Base-by-base conservation (phyloP, 345 rosid genomes). In the Microthlaspi erraticum region DNA sequence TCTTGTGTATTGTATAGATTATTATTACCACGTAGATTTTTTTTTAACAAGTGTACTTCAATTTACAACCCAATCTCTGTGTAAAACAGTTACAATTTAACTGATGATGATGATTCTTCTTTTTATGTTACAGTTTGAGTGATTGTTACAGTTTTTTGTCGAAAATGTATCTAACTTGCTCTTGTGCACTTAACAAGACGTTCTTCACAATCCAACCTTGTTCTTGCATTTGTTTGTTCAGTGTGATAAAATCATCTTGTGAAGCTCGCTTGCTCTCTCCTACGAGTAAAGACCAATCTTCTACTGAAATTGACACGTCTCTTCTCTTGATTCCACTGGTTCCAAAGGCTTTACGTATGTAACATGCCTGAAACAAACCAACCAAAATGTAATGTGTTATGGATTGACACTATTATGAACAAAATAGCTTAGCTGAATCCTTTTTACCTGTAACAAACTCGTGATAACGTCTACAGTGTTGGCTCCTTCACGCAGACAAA, bases 141-240 rank as follows among this genome's bases (percentile, higher is more conserved):
- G 41, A 53, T 50, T 41, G 77, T n/a, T n/a, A n/a, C n/a, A n/a
- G 11, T 26, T 34, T 56, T 45, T n/a, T 60, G 38, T 84, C 78
- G 49, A 82, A 88, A 68, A 80, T 80, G 75, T 90, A 92, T 58
- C 86, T 70, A 10, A 71, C 75, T 60, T 85, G 95, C 78, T 88
- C 98, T 61, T 76, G 74, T 13, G 83, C 42, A 41, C 70, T 87
- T 71, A 90, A 80, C 38, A 90, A 74, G 65, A 93, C 79, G 75
- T 85, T 88, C 74, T 84, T 88, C 10, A 66, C 68, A 44, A 84
- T 76, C 96, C 98, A 92, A n/a, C 95, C 95, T 19, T 60, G 56
- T 34, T 78, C 69, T 7, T 70, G 54, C 78, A 92, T 83, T 80
- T 85, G 85, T 73, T 79, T 83, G 10, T 72, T 71, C 78, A 92